These are phyloP conservation scores for Carex sylvatica DNA, from an alignment of 202 grass and related monocot genomes.

Conservation along the genomic window DNA sequence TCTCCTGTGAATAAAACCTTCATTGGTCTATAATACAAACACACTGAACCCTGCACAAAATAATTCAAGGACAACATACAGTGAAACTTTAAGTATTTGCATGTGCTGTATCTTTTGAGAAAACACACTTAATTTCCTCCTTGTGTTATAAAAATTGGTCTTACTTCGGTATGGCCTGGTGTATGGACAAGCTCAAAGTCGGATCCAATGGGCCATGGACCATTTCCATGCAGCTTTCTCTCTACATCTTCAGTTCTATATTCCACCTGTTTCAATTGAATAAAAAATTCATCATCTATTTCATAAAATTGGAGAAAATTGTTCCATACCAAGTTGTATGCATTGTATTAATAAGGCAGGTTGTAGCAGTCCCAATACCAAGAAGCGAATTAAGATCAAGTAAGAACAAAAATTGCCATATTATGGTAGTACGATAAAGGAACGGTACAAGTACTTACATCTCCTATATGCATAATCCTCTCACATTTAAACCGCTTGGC, in stretches of 20 bases:
- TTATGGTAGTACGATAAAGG: not conserved
- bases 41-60: slow-evolving; percentile 75
- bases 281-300: not conserved
- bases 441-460: slow-evolving; percentile 42
- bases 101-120: not conserved
- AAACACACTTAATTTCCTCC: not conserved
- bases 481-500: slow-evolving; percentile 50
- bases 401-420: not conserved
- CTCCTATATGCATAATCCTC: slow-evolving; percentile 67
- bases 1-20: slow-evolving; percentile 77
- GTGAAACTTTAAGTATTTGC: not conserved
- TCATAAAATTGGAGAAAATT: slow-evolving; percentile 10
- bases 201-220: slow-evolving; percentile 69
- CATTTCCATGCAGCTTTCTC: slow-evolving; percentile 58
- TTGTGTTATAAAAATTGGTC: not conserved
- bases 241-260: slow-evolving; percentile 56
- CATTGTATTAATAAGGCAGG: not conserved
- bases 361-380: not conserved
- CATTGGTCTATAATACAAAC: slow-evolving; percentile 61
- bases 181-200: slow-evolving; percentile 79
- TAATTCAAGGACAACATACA: not conserved
- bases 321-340: slow-evolving; percentile 1
- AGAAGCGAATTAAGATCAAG: not conserved
- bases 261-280: slow-evolving; percentile 49
- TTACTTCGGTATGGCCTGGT: slow-evolving; percentile 85